Percentiles rank a stretch among this genome's conserved stretches.
Evolutionary conservation across 2,329 filamentous ascomycete genomes (phyloP).

Genomic region (Neopestalotiopsis sp.): DNA sequence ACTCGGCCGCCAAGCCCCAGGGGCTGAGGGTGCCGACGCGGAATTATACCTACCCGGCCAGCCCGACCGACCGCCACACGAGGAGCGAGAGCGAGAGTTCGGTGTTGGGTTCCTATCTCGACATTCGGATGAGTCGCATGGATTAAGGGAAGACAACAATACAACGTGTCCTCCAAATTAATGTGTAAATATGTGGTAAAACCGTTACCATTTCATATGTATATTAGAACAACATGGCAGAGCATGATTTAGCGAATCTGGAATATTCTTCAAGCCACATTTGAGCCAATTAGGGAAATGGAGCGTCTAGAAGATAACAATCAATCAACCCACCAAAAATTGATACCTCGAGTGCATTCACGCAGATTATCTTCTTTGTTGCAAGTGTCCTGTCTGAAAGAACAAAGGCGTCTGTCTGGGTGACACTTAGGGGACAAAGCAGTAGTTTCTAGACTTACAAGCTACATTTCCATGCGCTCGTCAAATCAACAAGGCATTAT

Average conservation of each 20-base stretch:
- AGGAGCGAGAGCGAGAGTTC: conserved; percentile 32
- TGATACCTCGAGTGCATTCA: background rate
- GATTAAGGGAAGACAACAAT: conserved; percentile 6
- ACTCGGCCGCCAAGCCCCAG: conserved; percentile 2
- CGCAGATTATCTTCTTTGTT: background rate
- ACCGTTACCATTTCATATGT: background rate
- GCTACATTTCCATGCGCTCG: background rate
- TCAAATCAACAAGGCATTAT: background rate
- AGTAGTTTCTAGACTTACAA: background rate
- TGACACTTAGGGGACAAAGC: background rate
- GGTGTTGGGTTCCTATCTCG: conserved; percentile 32
- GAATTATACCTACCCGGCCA: conserved; percentile 7
- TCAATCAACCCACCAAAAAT: background rate
- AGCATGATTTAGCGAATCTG: background rate
- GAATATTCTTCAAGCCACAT: background rate
- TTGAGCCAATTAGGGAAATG: background rate
- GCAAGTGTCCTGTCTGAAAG: background rate
- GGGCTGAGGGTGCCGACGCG: conserved; percentile 11
- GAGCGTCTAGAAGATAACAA: background rate
- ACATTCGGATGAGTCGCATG: conserved; percentile 27
- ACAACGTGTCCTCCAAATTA: background rate
- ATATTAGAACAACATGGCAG: conserved; percentile 9
- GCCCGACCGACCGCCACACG: conserved; percentile 20
- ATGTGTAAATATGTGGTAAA: conserved; percentile 7
- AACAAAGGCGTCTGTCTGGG: background rate